Evolutionary conservation across 768 basidiomycete genomes (phyloP).

Genomic region (Cyathus striatus): DNA sequence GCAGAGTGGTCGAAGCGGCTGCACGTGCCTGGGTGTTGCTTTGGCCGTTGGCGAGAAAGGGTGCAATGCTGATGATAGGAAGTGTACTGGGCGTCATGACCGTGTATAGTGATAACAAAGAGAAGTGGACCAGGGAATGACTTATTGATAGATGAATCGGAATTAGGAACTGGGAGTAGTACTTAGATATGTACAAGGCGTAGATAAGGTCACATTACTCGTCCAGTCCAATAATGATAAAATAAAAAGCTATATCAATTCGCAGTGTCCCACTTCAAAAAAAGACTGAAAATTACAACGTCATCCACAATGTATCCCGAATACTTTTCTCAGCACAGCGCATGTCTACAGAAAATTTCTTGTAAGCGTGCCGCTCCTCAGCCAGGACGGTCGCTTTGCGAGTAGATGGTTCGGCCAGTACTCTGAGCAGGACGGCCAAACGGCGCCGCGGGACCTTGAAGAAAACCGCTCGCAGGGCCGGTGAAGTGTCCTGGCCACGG

Average conservation of each 20-base stretch:
- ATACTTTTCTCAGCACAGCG: neutral
- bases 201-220: too few species aligned
- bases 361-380: constrained; percentile 4
- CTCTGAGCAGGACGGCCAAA: constrained; percentile 39
- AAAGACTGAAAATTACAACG: too few species aligned
- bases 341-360: neutral
- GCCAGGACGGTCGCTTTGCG: constrained; percentile 38
- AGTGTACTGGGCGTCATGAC: constrained; percentile 30
- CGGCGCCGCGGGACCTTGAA: constrained; percentile 35
- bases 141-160: too few species aligned
- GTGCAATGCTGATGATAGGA: constrained; percentile 70
- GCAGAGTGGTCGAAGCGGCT: constrained; percentile 52
- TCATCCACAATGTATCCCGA: too few species aligned
- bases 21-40: constrained; percentile 30
- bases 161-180: too few species aligned
- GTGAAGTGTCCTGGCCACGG: constrained; percentile 32
- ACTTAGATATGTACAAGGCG: too few species aligned
- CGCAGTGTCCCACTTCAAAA: too few species aligned
- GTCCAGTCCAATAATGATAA: too few species aligned
- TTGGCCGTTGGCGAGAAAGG: constrained; percentile 44
- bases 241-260: too few species aligned
- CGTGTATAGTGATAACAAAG: neutral
- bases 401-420: constrained; percentile 62
- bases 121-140: too few species aligned
- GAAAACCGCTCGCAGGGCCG: constrained; percentile 46